Evolutionary conservation across 108 stramenopile genomes (phyloP), one percentile per base, ranked within the genome.

Genomic region (Heterococcus sp.): DNA sequence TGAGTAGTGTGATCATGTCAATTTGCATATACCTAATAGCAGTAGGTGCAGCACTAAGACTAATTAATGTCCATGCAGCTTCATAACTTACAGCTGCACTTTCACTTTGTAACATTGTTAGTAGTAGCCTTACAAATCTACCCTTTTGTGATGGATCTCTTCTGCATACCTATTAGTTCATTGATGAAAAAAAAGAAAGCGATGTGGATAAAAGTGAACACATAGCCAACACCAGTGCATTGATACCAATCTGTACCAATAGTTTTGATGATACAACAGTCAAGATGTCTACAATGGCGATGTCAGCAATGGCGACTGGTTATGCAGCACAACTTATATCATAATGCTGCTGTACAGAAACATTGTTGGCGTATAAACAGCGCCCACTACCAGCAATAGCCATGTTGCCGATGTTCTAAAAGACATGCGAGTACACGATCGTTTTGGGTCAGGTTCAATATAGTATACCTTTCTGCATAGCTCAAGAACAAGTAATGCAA

Each of bases 61-160:
- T 92, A 21, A 97, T 95, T 38, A 99, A 89, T 2, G 98, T 98
- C 95, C 97, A 98, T 28, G 97, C 95, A 2, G 98, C 98, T 87
- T 99, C 98, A 87, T 97, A 99, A 35, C 93, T 92, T 2, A 98
- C 98, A 27, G 96, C 96, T 1, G 97, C 89, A 3, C 94, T 94
- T 32, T 89, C 84, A 68, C 90, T 90, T 68, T 92, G 90, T 38
- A 99, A 89, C 92, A 99, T 93, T 73, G 93, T 89, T 73, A 97
- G 94, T 28, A 99, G 89, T 69, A 94, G 92, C 27, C 95, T 88
- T 31, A 99, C 96, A 85, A 99, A 99, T 35, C 97, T 92, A 3
- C 94, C 93, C 84, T 99, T 99, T 88, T 96, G 96, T 58, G 89
- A 88, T 1, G 97, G 98, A 87, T 99, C 97, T 29, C 93, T 90